Evolutionary conservation across 2,329 filamentous ascomycete species (phyloP), one percentile per base, ranked within the genome.

Genomic region (Clarireedia homoeocarpa): DNA sequence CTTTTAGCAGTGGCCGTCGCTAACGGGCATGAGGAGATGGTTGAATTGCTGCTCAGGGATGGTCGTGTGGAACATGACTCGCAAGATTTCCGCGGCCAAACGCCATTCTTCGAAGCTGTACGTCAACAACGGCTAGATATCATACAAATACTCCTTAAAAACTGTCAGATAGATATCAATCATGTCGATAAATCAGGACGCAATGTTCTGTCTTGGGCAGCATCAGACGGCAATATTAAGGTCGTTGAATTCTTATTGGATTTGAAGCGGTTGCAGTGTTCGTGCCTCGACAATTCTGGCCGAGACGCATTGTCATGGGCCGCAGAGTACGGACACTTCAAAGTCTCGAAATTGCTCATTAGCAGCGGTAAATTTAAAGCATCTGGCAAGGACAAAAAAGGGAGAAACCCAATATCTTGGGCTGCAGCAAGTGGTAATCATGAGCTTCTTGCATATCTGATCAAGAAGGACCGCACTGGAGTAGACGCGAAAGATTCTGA

Each of bases 271-370:
- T 56, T 71, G 27, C 59, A 70, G 39, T 48, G 62, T 26, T 68
- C 72, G 53, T 38, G 67, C 1, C 54, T 48, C 45, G 70, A 72
- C 57, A 36, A 57, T 3, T 62, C 62, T 15, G 69, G 70, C 2
- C 67, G 70, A 17, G 69, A 60, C 54, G 61, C 66, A 0, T 61
- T 72, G 20, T 73, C 70, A 14, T 47, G 23, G 23, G 45, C 45
- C 30, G 45, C 45, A 27, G 45, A 23, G 27, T 23, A 6, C 70
- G 94, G 94, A 4, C 92, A 97, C 72, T 96, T 87, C 73, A 91
- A 97, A 72, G 83, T 96, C 51, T 91, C 91, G 2, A 85, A 88
- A 65, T 75, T 96, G 58, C 78, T 97, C 12, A 77, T 97, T 12
- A 30, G 15, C 12, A 47, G 45, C 30, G n/a, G 45, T 15, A 47